A percentile compares a stretch with the other conserved stretches of the same genome.
Conservation (phyloP, 148 eudicot genomes). For the Silene uniflora region DNA sequence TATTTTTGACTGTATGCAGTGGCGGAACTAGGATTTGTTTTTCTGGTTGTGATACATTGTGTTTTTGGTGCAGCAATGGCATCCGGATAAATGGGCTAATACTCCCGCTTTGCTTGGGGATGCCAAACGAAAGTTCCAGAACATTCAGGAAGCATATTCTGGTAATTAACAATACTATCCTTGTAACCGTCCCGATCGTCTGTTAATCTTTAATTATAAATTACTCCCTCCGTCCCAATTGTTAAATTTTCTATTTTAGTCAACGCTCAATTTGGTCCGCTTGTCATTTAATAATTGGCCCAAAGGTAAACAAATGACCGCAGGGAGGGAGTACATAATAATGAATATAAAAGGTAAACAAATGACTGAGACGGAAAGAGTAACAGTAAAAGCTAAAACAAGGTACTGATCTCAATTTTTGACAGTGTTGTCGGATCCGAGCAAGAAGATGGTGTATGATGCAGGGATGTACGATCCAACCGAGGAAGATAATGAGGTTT, state of each 20-base stretch:
- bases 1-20: too few species aligned
- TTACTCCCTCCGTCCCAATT: too few species aligned
- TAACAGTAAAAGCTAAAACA: not conserved
- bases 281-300: too few species aligned
- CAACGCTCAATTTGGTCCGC: too few species aligned
- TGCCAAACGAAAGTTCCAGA: constrained; percentile 79
- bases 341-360: too few species aligned
- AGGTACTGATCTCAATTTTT: not conserved
- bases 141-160: constrained; percentile 87
- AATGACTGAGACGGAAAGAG: too few species aligned
- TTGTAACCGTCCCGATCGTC: too few species aligned
- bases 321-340: too few species aligned
- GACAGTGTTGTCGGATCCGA: constrained; percentile 68
- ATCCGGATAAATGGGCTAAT: constrained; percentile 73
- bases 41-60: too few species aligned
- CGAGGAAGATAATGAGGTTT: constrained; percentile 68
- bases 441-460: constrained; percentile 65
- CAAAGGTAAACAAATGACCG: too few species aligned
- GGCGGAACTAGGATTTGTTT: not conserved
- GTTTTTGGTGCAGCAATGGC: constrained; percentile 64
- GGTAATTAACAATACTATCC: constrained; percentile 30
- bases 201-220: too few species aligned
- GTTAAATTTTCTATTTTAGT: too few species aligned
- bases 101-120: constrained; percentile 48
- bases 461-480: constrained; percentile 60